phyloP scores from a whole-genome alignment of 2,329 filamentous ascomycete genomes.

The Fusarium sp. region DNA sequence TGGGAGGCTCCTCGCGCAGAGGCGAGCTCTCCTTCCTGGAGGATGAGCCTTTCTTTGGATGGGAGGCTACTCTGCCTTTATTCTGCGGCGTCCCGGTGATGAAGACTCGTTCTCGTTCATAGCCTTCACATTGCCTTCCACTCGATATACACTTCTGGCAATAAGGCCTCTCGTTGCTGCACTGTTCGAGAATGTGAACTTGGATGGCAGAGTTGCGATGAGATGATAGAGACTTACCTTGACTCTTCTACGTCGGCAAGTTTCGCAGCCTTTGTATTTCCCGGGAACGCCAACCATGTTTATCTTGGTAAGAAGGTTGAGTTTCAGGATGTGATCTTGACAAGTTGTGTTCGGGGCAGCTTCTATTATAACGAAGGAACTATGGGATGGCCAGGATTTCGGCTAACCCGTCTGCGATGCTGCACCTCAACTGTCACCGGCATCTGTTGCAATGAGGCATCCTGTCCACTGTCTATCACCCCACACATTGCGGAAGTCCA shows the following conservation, averaged over 20 bases:
- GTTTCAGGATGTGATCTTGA: not conserved
- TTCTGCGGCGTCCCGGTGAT: conserved; percentile 66
- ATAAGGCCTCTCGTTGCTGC: conserved; percentile 67
- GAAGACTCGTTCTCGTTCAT: conserved; percentile 69
- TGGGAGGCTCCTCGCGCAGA: conserved; percentile 30
- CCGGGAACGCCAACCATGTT: conserved; percentile 69
- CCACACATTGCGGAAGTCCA: conserved; percentile 32
- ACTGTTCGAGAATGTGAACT: conserved; percentile 50
- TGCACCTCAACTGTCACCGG: conserved; percentile 34
- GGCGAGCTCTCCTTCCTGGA: conserved; percentile 46
- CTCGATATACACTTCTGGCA: conserved; percentile 68
- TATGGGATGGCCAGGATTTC: conserved; percentile 4
- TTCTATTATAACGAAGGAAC: not conserved
- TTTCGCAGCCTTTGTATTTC: conserved; percentile 71
- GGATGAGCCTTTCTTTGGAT: conserved; percentile 55
- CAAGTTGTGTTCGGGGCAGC: not conserved
- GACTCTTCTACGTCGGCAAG: conserved; percentile 65
- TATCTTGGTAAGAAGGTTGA: conserved; percentile 26
- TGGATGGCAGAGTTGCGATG: not conserved
- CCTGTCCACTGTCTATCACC: conserved; percentile 27
- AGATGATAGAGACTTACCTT: conserved; percentile 54
- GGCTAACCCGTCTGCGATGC: conserved; percentile 18
- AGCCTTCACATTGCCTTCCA: conserved; percentile 67
- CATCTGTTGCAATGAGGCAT: conserved; percentile 26
- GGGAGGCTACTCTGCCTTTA: conserved; percentile 64